phyloP scores from a whole-genome alignment of 441 rosid genomes.

The Syzygium malaccense region DNA sequence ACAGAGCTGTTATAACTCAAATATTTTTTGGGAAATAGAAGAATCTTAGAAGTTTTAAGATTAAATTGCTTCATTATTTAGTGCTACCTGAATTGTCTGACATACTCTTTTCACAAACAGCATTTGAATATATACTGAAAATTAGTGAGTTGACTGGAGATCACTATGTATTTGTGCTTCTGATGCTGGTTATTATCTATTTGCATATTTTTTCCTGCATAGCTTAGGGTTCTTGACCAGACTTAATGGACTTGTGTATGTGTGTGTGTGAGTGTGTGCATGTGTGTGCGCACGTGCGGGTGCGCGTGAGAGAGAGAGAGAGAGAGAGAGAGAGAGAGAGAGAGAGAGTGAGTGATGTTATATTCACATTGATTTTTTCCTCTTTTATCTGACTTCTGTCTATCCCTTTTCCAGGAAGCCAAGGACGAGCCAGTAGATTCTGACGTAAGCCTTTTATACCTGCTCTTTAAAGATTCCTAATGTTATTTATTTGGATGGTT shows the following conservation, averaged over 20 bases:
- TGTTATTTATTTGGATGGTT: not conserved
- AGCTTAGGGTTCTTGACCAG: not conserved
- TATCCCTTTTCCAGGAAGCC: conserved; percentile 38
- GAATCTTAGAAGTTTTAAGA: not conserved
- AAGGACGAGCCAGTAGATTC: conserved; percentile 60
- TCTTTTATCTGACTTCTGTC: not conserved
- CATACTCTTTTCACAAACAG: not conserved
- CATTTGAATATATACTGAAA: not conserved
- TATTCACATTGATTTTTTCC: not conserved
- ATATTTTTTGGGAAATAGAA: not conserved
- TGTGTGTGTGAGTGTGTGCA: no score
- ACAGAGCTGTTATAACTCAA: not conserved
- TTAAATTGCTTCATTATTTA: not conserved
- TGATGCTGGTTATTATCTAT: not conserved
- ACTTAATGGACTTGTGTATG: not conserved
- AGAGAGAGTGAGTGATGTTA: not conserved
- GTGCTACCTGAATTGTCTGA: not conserved
- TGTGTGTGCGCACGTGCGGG: not conserved
- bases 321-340: not conserved
- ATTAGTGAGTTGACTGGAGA: not conserved
- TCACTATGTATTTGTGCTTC: not conserved
- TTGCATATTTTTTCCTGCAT: not conserved
- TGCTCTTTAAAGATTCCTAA: not conserved
- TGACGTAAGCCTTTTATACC: conserved; percentile 38
- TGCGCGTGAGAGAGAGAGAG: not conserved